Evolutionary conservation across 106 monocot genomes (phyloP), one percentile per base, ranked within the genome.

Genomic region (Posidonia australis): DNA sequence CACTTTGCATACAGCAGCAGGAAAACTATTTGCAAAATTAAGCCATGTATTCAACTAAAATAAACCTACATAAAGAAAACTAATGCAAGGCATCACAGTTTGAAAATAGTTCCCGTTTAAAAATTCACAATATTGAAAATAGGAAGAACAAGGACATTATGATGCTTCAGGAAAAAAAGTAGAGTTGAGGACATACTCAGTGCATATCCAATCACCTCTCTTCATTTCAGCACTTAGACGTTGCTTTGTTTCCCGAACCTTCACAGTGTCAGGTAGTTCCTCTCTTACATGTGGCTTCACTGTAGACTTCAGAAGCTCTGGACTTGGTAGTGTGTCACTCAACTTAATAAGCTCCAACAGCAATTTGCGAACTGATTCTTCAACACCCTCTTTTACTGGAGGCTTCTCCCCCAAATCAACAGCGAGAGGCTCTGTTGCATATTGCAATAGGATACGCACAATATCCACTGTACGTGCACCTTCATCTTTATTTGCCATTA

Each of bases 141-240:
- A 36, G 36, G 7, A 36, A 36, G n/a, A n/a, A n/a, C n/a, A n/a
- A n/a, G n/a, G n/a, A n/a, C n/a, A n/a, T n/a, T n/a, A n/a, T n/a
- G n/a, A n/a, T n/a, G n/a, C n/a, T n/a, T n/a, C n/a, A n/a, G n/a
- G n/a, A n/a, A n/a, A 49, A 13, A 49, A 45, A 45, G 13, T 10
- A 10, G 7, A 45, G 13, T 45, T 10, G 13, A 28, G 26, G 14
- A 74, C 84, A 76, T 87, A 90, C 98, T 72, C 79, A 14, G 87
- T 71, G 64, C 98, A 98, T 28, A 87, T 61, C 98, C 98, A 98
- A n/a, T 98, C 91, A 26, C 98, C 98, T 67, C 63, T 85, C 81
- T 88, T 91, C 87, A 88, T 98, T 85, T 98, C 98, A 74, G 68
- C 51, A 65, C 75, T 76, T 74, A 57, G 41, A 20, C 16, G 29